Percentiles rank a stretch among this genome's conserved stretches.
These are phyloP conservation scores for Orbilia blumenaviensis DNA, from an alignment of 2,329 filamentous ascomycete species.

Conservation along the genomic window DNA sequence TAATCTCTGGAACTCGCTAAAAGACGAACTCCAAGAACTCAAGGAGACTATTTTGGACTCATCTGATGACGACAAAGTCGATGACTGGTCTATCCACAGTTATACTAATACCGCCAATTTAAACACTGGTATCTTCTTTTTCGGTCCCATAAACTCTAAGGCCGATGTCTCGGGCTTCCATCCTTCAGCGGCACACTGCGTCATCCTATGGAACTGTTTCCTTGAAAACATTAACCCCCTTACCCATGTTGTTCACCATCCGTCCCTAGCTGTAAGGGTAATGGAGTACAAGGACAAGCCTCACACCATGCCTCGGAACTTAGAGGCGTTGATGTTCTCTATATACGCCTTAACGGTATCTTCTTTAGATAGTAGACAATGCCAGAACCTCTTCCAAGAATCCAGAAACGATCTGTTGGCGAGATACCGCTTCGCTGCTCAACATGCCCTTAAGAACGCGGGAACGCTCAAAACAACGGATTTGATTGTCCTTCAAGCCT, in stretches of 20 bases:
- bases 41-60: conserved; percentile 41
- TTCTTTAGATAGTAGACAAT: conserved; percentile 69
- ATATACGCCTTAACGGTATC: conserved; percentile 70
- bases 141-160: conserved; percentile 43
- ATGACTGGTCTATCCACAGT: conserved; percentile 16
- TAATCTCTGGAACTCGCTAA: conserved; percentile 49
- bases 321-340: conserved; percentile 75
- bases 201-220: conserved; percentile 78
- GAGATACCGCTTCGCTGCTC: conserved; percentile 69
- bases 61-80: conserved; percentile 36
- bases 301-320: conserved; percentile 66
- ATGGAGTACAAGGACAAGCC: conserved; percentile 61
- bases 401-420: conserved; percentile 65
- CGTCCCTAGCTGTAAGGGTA: conserved; percentile 64
- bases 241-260: conserved; percentile 76
- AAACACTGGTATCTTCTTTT: conserved; percentile 26
- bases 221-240: conserved; percentile 79
- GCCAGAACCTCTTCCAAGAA: conserved; percentile 65
- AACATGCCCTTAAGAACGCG: conserved; percentile 73
- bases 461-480: conserved; percentile 74
- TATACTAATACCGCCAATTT: neutral
- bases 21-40: conserved; percentile 47
- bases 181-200: conserved; percentile 72
- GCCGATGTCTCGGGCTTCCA: conserved; percentile 66
- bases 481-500: conserved; percentile 73